Conservation (phyloP, 2,329 filamentous ascomycete species). For the Aschersonia sp. region DNA sequence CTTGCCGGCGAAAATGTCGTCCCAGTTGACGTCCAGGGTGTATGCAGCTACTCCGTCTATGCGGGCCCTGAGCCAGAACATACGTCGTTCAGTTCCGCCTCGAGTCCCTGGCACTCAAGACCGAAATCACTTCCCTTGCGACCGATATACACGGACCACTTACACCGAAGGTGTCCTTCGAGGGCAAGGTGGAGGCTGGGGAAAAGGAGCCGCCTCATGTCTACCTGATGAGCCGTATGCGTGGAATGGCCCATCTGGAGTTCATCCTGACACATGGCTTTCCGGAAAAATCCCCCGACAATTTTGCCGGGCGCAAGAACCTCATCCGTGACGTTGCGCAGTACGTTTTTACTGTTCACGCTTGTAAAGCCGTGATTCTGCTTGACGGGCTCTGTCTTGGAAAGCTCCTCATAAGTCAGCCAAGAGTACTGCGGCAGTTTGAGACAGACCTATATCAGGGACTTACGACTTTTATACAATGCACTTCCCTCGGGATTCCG, state of each 20-base stretch:
- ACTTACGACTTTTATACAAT: constrained; percentile 16
- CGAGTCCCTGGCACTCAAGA: constrained; percentile 1
- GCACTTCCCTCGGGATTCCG: constrained; percentile 20
- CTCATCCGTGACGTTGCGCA: constrained; percentile 18
- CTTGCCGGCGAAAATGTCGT: constrained; percentile 1
- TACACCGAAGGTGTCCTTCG: constrained; percentile 7
- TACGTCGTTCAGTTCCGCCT: constrained; percentile 5
- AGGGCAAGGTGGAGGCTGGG: constrained; percentile 13
- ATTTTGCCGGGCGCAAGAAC: constrained; percentile 17
- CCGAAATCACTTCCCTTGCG: background rate
- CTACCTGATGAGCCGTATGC: constrained; percentile 18
- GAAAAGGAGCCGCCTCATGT: constrained; percentile 17
- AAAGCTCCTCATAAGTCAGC: constrained; percentile 16
- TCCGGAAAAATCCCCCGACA: constrained; percentile 18
- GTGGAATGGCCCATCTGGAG: constrained; percentile 19
- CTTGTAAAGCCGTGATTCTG: no score
- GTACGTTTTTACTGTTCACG: constrained; percentile 6
- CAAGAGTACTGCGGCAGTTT: constrained; percentile 12
- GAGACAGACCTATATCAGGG: constrained; percentile 11
- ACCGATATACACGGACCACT: background rate
- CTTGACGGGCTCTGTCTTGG: constrained; percentile 16
- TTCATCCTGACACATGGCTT: constrained; percentile 19
- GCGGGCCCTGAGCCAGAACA: background rate
- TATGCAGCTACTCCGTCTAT: constrained; percentile 4
- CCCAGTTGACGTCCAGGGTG: constrained; percentile 1